phyloP scores from a whole-genome alignment of 139 green algal genomes.

The Chlamydomonas schloesseri region DNA sequence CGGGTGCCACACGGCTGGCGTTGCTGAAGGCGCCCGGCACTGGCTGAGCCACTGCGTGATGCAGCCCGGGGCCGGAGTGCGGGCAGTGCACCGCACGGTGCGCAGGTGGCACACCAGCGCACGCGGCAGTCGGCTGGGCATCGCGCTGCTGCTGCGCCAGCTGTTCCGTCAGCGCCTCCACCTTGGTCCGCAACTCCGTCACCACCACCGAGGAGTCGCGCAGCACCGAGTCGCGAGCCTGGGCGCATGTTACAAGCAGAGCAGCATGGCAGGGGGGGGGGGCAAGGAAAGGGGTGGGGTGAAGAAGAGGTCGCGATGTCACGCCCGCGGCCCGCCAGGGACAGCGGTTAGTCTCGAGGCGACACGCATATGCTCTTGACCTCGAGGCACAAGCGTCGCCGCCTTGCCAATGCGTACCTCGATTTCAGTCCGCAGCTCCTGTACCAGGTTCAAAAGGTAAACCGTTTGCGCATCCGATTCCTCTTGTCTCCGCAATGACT shows the following conservation, averaged over 20 bases:
- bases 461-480: background rate
- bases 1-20: too few relatives aligned
- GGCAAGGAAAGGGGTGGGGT: background rate
- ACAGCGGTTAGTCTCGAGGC: too few relatives aligned
- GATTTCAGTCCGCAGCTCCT: background rate
- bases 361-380: too few relatives aligned
- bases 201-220: background rate
- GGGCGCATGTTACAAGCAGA: background rate
- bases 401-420: background rate
- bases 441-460: background rate
- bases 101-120: too few relatives aligned
- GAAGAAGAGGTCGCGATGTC: too few relatives aligned
- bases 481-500: background rate
- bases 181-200: background rate
- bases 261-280: background rate
- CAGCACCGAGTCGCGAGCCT: conserved; percentile 20
- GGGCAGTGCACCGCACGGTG: too few relatives aligned
- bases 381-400: background rate
- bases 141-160: too few relatives aligned
- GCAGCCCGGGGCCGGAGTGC: too few relatives aligned
- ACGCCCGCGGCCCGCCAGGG: too few relatives aligned
- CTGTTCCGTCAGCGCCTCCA: background rate
- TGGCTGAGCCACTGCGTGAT: too few relatives aligned
- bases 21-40: too few relatives aligned
- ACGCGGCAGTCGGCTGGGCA: too few relatives aligned